Evolutionary conservation across 768 basidiomycete genomes (phyloP).

Genomic region (Galerina sulciceps): DNA sequence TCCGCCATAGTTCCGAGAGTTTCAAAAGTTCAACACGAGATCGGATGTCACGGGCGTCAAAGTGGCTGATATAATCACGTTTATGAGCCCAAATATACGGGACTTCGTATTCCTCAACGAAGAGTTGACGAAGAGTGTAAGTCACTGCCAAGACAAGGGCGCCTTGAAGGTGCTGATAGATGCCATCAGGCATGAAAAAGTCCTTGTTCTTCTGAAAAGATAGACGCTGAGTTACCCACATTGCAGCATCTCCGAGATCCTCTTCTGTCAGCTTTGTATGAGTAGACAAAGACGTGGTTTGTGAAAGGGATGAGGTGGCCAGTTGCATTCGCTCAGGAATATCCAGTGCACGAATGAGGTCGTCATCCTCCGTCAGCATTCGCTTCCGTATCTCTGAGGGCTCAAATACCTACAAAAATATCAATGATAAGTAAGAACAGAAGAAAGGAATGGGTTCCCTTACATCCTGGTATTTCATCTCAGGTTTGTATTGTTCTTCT

Average conservation of each 20-base stretch:
- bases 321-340: conserved; percentile 97
- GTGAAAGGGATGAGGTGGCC: conserved; percentile 80
- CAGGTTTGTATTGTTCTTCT: conserved; percentile 58
- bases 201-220: conserved; percentile 72
- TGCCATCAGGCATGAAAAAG: conserved; percentile 71
- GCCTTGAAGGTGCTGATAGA: conserved; percentile 60
- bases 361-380: conserved; percentile 91
- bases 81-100: conserved; percentile 96
- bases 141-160: conserved; percentile 82
- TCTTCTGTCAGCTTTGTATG: conserved; percentile 69
- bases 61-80: conserved; percentile 86
- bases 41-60: conserved; percentile 68
- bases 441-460: conserved; percentile 20
- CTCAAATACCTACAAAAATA: conserved; percentile 81
- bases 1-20: conserved; percentile 87
- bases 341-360: conserved; percentile 87
- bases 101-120: conserved; percentile 89
- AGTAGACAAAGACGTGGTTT: conserved; percentile 59
- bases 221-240: conserved; percentile 86
- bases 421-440: conserved; percentile 7
- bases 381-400: conserved; percentile 93
- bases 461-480: conserved; percentile 88
- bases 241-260: conserved; percentile 80
- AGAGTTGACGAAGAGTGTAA: conserved; percentile 78
- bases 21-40: conserved; percentile 73